phyloP scores from a whole-genome alignment of 371 early-diverging fungal genomes.

The Furculomyces boomerangus region DNA sequence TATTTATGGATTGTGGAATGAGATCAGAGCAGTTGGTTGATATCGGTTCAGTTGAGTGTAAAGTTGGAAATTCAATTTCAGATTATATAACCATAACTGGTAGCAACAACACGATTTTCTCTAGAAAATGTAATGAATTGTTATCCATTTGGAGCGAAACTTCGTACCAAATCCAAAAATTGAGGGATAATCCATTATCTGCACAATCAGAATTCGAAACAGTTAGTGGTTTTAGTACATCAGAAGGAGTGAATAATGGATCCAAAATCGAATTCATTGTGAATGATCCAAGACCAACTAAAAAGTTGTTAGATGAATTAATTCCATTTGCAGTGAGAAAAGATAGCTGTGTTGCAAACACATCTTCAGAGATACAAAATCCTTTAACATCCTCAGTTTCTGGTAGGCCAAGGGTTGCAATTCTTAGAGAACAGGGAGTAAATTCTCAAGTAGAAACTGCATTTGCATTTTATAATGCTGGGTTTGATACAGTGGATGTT shows the following conservation, averaged over 20 bases:
- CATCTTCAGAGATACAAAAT: neutral
- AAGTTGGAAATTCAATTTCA: neutral
- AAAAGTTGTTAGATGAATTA: constrained; percentile 5
- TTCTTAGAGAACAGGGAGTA: constrained; percentile 93
- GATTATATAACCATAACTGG: constrained; percentile 11
- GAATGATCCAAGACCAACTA: constrained; percentile 44
- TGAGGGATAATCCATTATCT: constrained; percentile 77
- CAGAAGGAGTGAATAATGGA: no score
- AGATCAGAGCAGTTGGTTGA: constrained; percentile 19
- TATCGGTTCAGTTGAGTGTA: constrained; percentile 29
- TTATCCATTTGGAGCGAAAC: constrained; percentile 78
- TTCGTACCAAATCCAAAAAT: constrained; percentile 71
- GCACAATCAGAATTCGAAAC: constrained; percentile 67
- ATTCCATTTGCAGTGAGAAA: no score
- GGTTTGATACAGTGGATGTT: constrained; percentile 82
- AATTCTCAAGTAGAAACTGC: constrained; percentile 91
- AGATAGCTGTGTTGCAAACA: constrained; percentile 6
- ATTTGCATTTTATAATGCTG: constrained; percentile 75
- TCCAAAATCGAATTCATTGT: constrained; percentile 56
- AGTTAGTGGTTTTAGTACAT: constrained; percentile 30
- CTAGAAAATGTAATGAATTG: constrained; percentile 37
- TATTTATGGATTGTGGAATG: constrained; percentile 18
- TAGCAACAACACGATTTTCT: constrained; percentile 23
- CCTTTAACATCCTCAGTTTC: neutral
- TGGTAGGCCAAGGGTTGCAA: constrained; percentile 63